phyloP scores from a whole-genome alignment of 768 basidiomycete genomes.

The Panaeolus cyanescens region DNA sequence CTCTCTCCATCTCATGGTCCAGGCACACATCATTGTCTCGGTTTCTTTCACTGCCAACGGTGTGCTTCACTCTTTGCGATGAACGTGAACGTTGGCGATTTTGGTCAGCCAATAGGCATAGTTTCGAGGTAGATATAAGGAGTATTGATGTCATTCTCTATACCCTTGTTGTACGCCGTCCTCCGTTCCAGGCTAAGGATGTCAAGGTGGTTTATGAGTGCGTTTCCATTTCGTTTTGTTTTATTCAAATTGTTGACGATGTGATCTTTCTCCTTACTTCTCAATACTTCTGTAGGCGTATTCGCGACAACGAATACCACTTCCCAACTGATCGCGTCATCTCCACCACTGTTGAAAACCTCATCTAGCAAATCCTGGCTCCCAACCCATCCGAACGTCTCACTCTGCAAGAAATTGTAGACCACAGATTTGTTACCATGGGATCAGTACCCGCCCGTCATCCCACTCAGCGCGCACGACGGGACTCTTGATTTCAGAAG shows the following conservation, averaged over 20 bases:
- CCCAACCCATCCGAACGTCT: slow-evolving; percentile 84
- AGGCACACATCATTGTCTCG: too few species aligned
- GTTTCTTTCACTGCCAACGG: too few species aligned
- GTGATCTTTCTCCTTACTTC: too few species aligned
- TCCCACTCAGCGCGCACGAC: slow-evolving; percentile 81
- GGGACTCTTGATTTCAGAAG: slow-evolving; percentile 72
- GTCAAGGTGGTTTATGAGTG: slow-evolving; percentile 96
- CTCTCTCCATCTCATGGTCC: too few species aligned
- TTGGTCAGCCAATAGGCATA: slow-evolving; percentile 93
- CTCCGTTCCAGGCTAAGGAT: slow-evolving; percentile 98
- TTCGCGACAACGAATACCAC: slow-evolving; percentile 90
- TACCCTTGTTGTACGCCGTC: slow-evolving; percentile 91
- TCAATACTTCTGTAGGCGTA: slow-evolving; percentile 58
- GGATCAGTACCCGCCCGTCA: slow-evolving; percentile 81
- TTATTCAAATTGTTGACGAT: too few species aligned
- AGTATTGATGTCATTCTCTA: slow-evolving; percentile 96
- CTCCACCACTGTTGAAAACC: slow-evolving; percentile 69
- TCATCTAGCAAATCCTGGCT: slow-evolving; percentile 85
- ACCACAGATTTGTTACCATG: slow-evolving; percentile 79
- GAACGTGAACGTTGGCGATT: slow-evolving; percentile 98
- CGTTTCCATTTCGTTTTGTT: slow-evolving; percentile 21
- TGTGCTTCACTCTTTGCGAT: too few species aligned
- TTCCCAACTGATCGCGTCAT: slow-evolving; percentile 81
- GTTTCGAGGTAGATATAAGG: slow-evolving; percentile 99
- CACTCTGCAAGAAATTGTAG: slow-evolving; percentile 80